A percentile compares a stretch with the other conserved stretches of the same genome.
These are phyloP conservation scores for Penicillium steckii DNA, from an alignment of 495 filamentous ascomycete species.

Conservation along the genomic window DNA sequence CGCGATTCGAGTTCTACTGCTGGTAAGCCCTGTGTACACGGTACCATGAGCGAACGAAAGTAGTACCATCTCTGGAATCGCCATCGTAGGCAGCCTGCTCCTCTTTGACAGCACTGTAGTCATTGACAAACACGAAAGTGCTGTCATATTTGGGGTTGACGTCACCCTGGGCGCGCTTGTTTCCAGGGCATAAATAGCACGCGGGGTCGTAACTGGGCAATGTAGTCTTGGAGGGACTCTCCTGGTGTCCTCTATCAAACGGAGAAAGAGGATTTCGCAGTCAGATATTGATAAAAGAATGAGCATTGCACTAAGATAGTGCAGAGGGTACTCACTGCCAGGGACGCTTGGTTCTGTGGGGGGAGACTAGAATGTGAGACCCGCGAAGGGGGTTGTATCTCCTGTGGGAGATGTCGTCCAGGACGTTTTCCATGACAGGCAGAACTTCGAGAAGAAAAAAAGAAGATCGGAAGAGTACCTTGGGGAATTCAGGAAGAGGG, in stretches of 20 bases:
- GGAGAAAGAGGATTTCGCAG: background rate
- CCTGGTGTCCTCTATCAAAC: slow-evolving; percentile 78
- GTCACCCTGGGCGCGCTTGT: slow-evolving; percentile 87
- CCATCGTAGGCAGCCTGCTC: slow-evolving; percentile 70
- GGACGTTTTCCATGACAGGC: slow-evolving; percentile 63
- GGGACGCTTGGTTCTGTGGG: slow-evolving; percentile 91
- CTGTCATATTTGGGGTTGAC: slow-evolving; percentile 80
- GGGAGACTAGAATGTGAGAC: slow-evolving; percentile 89
- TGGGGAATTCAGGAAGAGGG: slow-evolving; percentile 1
- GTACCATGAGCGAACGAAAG: background rate
- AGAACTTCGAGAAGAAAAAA: background rate
- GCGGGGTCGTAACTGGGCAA: slow-evolving; percentile 79
- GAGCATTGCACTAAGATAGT: background rate
- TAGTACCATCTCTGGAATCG: slow-evolving; percentile 50
- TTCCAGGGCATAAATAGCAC: slow-evolving; percentile 97
- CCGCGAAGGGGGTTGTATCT: slow-evolving; percentile 90
- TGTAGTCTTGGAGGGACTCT: slow-evolving; percentile 71
- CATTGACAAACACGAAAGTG: slow-evolving; percentile 95
- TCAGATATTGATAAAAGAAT: background rate
- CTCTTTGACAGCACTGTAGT: slow-evolving; percentile 96
- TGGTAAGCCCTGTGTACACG: slow-evolving; percentile 4
- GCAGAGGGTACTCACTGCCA: slow-evolving; percentile 85
- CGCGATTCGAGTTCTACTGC: slow-evolving; percentile 64
- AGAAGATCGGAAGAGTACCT: slow-evolving; percentile 7
- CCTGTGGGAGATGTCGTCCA: slow-evolving; percentile 95